Evolutionary conservation across 2,329 filamentous ascomycete genomes (phyloP), one percentile per base, ranked within the genome.

Genomic region (Colletotrichum kahawae): DNA sequence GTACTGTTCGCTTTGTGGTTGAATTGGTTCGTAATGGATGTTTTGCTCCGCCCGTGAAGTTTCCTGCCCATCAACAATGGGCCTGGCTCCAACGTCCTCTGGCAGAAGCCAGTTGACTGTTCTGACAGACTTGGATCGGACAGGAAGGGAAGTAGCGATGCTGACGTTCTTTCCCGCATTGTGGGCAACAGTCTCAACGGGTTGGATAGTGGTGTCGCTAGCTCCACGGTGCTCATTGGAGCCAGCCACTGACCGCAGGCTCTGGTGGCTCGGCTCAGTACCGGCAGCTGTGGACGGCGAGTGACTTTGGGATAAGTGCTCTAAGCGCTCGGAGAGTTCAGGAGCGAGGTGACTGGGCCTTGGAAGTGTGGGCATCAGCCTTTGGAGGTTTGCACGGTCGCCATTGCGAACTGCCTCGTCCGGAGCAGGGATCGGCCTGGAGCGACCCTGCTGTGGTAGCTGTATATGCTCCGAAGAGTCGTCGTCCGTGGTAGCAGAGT

Each of bases 131-230:
- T 68, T 72, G 33, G 63, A 36, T 29, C 48, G 34, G 12, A 63
- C 38, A n/a, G 69, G 24, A 24, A 64, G 36, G n/a, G 48, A 27
- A 16, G 69, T 16, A 29, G 27, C 48, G 10, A 56, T 21, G 7
- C 21, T 63, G 21, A 38, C 48, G 14, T 57, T 51, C 27, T 70
- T 48, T 36, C 27, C 48, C 7, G 43, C 21, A 34, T 27, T 8
- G 31, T 6, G n/a, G 6, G n/a, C 27, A 18, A 18, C n/a, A 29
- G 56, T 36, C 14, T 80, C 73, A 18, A 77, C 75, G 14, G 80
- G 77, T 16, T 79, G 78, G 54, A 78, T 75, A 3, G 78, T 78
- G 6, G 79, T 80, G 57, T 82, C 81, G 77, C 79, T 81, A 38
- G 78, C 71, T 5, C 71, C 77, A 21, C 60, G 77, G 43, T 75